Base-by-base conservation (phyloP, 495 filamentous ascomycete species). In the Aspergillus diversus region DNA sequence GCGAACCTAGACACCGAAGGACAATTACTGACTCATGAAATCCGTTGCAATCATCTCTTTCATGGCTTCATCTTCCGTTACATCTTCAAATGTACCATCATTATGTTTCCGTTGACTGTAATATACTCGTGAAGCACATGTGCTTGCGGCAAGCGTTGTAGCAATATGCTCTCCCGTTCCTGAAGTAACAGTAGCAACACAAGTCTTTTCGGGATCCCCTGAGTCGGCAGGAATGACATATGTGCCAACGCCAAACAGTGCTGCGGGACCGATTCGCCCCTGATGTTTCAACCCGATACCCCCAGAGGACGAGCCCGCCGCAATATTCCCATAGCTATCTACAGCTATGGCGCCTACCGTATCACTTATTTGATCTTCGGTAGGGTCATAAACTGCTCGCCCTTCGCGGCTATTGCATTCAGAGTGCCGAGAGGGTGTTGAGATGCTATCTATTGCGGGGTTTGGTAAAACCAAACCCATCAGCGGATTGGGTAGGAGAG, bases 161-260 rank as follows among this genome's bases (percentile, higher is more conserved):
- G 92, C 92, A 86, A 99, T 97, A 69, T 98, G 95, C 78, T 99
- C 95, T 39, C 95, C 95, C 5, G 95, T 99, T 33, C 95, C 95
- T 66, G 92, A 96, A 15, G 91, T 93, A 8, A 96, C 92, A 34
- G 84, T 84, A 35, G 91, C 93, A 37, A 95, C 90, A 32, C 81
- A 80, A 3, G 86, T 82, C 31, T 77, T 71, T 0, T 90, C 84
- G 3, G 79, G 71, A 66, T 91, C 89, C 42, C 85, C 81, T 3
- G 79, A 77, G 43, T 89, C 84, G 13, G 80, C 74, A 0, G 93
- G 93, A n/a, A 96, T 83, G 11, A 97, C 89, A 56, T 89, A 86
- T 15, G 93, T 93, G 47, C 95, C 95, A 55, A 99, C 84, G 11
- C 94, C 94, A 21, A 97, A 90, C 12, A 99, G 80, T 7, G 95